Evolutionary conservation across 116 monocot species (phyloP).

Genomic region (Zostera marina): DNA sequence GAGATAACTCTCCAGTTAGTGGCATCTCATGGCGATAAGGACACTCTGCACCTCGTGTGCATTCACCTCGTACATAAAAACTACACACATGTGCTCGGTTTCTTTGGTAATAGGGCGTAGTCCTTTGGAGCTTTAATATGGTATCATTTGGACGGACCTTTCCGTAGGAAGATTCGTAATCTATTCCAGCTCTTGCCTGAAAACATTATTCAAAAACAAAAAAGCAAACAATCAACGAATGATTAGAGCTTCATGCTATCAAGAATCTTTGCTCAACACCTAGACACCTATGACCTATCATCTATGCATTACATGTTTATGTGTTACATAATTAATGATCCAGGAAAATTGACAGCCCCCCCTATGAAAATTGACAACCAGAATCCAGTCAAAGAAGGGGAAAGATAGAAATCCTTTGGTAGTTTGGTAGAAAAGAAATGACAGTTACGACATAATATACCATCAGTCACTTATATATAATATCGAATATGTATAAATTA

Average conservation of each 20-base stretch:
- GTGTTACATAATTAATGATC: too few relatives aligned
- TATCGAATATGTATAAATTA: too few relatives aligned
- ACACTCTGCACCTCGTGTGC: constrained; percentile 90
- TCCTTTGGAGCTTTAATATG: constrained; percentile 95
- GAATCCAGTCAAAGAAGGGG: too few relatives aligned
- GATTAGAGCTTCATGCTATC: background rate
- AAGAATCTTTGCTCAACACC: too few relatives aligned
- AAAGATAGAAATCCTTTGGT: too few relatives aligned
- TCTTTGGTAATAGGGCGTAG: constrained; percentile 93
- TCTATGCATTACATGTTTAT: too few relatives aligned
- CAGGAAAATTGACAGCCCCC: too few relatives aligned
- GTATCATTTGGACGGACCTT: constrained; percentile 82
- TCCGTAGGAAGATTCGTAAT: constrained; percentile 92
- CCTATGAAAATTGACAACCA: too few relatives aligned
- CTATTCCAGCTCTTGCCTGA: constrained; percentile 93
- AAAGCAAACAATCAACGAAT: background rate
- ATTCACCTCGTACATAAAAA: constrained; percentile 90
- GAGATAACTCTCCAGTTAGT: constrained; percentile 77
- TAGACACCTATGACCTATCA: too few relatives aligned
- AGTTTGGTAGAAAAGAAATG: too few relatives aligned
- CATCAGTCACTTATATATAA: too few relatives aligned
- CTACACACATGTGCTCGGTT: constrained; percentile 95
- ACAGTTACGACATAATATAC: too few relatives aligned
- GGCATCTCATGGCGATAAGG: constrained; percentile 99
- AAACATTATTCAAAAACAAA: constrained; percentile 9